Percentiles rank a stretch among this genome's conserved stretches.
Conservation (phyloP, 129 eudicot species). For the Flaveria linearis region DNA sequence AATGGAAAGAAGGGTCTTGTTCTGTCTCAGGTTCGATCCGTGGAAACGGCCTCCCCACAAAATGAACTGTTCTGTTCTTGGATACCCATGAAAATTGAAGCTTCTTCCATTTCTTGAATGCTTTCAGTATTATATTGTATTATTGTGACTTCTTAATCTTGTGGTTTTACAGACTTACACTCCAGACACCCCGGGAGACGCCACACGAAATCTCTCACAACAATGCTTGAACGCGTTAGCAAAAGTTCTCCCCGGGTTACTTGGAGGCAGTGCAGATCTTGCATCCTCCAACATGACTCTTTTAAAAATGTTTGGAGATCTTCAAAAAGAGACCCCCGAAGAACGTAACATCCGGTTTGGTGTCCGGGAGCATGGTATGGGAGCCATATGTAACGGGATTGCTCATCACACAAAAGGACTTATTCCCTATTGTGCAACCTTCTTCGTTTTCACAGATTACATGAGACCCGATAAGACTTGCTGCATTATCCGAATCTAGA, state of each 20-base stretch:
- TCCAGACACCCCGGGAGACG: constrained; percentile 50
- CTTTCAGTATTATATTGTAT: too few relatives aligned
- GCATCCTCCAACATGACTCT: constrained; percentile 74
- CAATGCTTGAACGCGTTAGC: constrained; percentile 48
- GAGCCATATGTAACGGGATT: constrained; percentile 63
- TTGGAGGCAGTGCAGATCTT: constrained; percentile 70
- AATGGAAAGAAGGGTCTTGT: too few relatives aligned
- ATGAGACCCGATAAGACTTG: constrained; percentile 59
- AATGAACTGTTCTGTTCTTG: too few relatives aligned
- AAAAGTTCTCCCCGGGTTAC: constrained; percentile 57
- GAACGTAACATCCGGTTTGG: constrained; percentile 65
- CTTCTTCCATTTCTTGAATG: too few relatives aligned
- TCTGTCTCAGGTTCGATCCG: too few relatives aligned
- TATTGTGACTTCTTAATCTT: background rate
- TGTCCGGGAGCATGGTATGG: constrained; percentile 68
- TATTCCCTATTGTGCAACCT: constrained; percentile 66
- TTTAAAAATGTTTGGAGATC: constrained; percentile 54
- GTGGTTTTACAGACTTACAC: constrained; percentile 43
- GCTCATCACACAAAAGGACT: constrained; percentile 59
- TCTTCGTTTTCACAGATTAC: constrained; percentile 71
- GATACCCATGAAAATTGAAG: too few relatives aligned
- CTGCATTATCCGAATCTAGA: constrained; percentile 51
- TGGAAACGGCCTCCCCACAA: too few relatives aligned
- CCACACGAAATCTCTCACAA: constrained; percentile 62
- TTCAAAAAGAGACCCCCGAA: constrained; percentile 51